Evolutionary conservation across 345 rosid genomes (phyloP), one percentile per base, ranked within the genome.

Genomic region (Alliaria petiolata): DNA sequence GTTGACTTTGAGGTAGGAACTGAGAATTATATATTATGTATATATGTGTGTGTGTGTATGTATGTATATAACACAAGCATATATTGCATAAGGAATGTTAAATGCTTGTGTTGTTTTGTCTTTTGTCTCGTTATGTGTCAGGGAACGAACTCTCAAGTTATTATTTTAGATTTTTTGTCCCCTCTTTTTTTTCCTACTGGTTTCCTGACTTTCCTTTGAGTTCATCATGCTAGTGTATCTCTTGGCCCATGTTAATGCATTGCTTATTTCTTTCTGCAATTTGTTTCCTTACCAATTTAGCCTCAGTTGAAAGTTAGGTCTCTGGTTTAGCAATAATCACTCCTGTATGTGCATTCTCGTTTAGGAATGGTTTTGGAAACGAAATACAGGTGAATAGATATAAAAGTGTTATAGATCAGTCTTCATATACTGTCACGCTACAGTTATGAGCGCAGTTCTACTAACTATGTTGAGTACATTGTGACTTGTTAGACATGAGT

Each of bases 1-100:
- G 92, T 91, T 51, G 95, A 95, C 76, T 91, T 95, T 85, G 93
- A 95, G 99, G 99, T 95, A 87, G 57, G 51, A 59, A 42, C 25
- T 46, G 55, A 63, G 38, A 40, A 42, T 36, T 76, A 22, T 44
- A 43, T n/a, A 33, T 43, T 7, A 35, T 19, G 9, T 45, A 19
- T 54, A 16, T 60, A n/a, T 22, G 17, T 42, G 25, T 49, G 8
- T 68, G 26, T 11, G 0, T 56, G 34, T 57, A 4, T 17, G 34
- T 45, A 4, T 17, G 4, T 13, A 31, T 50, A 12, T 39, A 33
- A 10, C 11, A 17, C 14, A 15, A 11, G 46, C 19, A 30, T 42
- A 8, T 42, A 20, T 15, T 70, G 30, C 64, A 69, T 25, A 46
- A 33, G 14, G 45, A 22, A 31, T 40, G 38, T 34, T 15, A 28